phyloP scores from a whole-genome alignment of 176 grass and related monocot species.

The Ananas comosus region DNA sequence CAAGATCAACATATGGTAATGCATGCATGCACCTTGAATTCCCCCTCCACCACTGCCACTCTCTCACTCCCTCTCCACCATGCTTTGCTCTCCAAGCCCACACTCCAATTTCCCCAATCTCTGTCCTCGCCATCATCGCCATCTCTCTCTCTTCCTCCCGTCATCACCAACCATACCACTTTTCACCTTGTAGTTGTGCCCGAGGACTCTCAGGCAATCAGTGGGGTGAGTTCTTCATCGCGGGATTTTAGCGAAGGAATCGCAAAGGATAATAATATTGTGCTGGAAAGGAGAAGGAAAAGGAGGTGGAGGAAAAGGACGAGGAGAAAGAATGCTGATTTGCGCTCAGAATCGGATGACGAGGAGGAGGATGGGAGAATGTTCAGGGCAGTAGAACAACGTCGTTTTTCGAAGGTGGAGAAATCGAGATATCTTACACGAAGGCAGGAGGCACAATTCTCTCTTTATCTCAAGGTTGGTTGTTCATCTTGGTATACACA shows the following conservation, averaged over 20 bases:
- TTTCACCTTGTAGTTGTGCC: not conserved
- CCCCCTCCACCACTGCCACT: not conserved
- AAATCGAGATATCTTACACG: conserved; percentile 21
- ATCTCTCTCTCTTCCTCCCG: not conserved
- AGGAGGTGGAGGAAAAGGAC: conserved; percentile 16
- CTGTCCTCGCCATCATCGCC: not conserved
- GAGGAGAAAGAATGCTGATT: conserved; percentile 4
- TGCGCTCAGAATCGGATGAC: not conserved
- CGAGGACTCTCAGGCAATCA: not conserved
- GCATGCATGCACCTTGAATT: conserved; percentile 21
- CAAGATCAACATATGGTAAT: not conserved
- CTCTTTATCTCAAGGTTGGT: conserved; percentile 29
- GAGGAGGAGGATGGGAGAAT: not conserved
- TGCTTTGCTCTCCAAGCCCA: conserved; percentile 3
- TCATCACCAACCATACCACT: not conserved
- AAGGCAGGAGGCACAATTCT: conserved; percentile 28
- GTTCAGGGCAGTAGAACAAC: not conserved
- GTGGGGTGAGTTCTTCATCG: not conserved
- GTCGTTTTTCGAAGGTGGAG: conserved; percentile 16
- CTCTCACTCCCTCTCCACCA: conserved; percentile 21
- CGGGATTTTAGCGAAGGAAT: not conserved
- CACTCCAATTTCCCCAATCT: not conserved
- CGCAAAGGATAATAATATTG: not conserved
- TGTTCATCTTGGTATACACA: not conserved
- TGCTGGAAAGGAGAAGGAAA: conserved; percentile 10